phyloP scores from a whole-genome alignment of 2,329 filamentous ascomycete genomes.

The Geosmithia flava region DNA sequence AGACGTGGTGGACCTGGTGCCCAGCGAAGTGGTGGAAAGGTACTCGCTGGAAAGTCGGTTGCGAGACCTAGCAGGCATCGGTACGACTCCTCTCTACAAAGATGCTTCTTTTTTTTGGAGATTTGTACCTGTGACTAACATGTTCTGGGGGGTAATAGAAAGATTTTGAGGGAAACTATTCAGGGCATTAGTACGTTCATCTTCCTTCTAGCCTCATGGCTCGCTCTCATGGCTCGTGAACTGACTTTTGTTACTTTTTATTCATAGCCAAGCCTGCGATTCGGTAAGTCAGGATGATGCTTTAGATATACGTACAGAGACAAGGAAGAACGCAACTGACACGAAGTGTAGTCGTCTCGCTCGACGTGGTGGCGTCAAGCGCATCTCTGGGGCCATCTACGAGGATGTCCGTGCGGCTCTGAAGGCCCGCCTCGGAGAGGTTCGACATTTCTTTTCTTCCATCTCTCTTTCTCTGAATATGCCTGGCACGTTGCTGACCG shows the following conservation, averaged over 20 bases:
- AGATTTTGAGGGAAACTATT: slow-evolving; percentile 34
- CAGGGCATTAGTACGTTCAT: slow-evolving; percentile 34
- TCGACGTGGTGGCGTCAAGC: slow-evolving; percentile 64
- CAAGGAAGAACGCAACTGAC: background rate
- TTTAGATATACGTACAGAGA: background rate
- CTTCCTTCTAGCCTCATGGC: background rate
- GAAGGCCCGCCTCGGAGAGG: slow-evolving; percentile 31
- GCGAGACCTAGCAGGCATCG: background rate
- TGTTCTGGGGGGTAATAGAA: slow-evolving; percentile 18
- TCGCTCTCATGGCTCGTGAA: background rate
- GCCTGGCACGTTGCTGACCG: background rate
- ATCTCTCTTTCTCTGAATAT: slow-evolving; percentile 4
- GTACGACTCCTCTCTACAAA: too few species aligned
- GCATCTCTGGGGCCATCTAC: slow-evolving; percentile 55
- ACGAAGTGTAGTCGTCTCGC: slow-evolving; percentile 46
- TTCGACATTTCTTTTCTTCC: slow-evolving; percentile 15
- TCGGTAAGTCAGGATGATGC: slow-evolving; percentile 22
- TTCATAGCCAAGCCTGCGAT: slow-evolving; percentile 39
- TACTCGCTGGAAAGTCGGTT: background rate
- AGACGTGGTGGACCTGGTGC: background rate
- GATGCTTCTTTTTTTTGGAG: background rate
- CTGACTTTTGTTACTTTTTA: background rate
- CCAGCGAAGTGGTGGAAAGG: background rate
- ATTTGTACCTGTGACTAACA: background rate
- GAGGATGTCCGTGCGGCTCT: slow-evolving; percentile 43